Conservation (phyloP, 805 yeast species). For the Candida maesae region DNA sequence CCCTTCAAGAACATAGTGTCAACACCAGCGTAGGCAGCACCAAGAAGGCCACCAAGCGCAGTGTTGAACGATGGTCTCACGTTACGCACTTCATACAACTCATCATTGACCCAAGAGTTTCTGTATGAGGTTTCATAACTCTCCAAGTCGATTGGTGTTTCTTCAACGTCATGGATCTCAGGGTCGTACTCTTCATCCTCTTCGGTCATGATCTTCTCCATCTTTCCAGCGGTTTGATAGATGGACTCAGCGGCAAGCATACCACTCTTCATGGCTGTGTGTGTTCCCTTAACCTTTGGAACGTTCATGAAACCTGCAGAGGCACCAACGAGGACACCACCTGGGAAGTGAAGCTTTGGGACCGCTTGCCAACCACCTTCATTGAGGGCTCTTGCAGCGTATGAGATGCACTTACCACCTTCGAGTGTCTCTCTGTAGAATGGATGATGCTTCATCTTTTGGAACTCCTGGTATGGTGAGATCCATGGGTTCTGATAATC, state of each 20-base stretch:
- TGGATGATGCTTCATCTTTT: constrained; percentile 89
- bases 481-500: constrained; percentile 94
- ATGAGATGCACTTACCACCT: constrained; percentile 90
- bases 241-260: constrained; percentile 90
- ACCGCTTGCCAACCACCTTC: constrained; percentile 97
- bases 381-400: constrained; percentile 94
- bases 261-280: constrained; percentile 95
- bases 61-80: constrained; percentile 87
- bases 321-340: constrained; percentile 93
- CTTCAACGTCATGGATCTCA: constrained; percentile 36
- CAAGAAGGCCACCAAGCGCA: constrained; percentile 75
- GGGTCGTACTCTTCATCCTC: constrained; percentile 40
- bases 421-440: constrained; percentile 66
- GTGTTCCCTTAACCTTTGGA: constrained; percentile 96
- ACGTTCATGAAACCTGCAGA: constrained; percentile 97
- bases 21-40: constrained; percentile 79
- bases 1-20: constrained; percentile 80
- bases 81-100: constrained; percentile 80
- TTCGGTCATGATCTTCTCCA: constrained; percentile 38
- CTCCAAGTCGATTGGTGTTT: constrained; percentile 45
- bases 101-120: constrained; percentile 83
- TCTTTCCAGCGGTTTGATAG: constrained; percentile 47
- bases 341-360: constrained; percentile 89
- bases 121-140: constrained; percentile 63
- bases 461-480: constrained; percentile 95